Percentiles rank a stretch among this genome's conserved stretches.
Evolutionary conservation across 2,329 filamentous ascomycete genomes (phyloP).

Genomic region (Tolypocladium ophioglossoides): DNA sequence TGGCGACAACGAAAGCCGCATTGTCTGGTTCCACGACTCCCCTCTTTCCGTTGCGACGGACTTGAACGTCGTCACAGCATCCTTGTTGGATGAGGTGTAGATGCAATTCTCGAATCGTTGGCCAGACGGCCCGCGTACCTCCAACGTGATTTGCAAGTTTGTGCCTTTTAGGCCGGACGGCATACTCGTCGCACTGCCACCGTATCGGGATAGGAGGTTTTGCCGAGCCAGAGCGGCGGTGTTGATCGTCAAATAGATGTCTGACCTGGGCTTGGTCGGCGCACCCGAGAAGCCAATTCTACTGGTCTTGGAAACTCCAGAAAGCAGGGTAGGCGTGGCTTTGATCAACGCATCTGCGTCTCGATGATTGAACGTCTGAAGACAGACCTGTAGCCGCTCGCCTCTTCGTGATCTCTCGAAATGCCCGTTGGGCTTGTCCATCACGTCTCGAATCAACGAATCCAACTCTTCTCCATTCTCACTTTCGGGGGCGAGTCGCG

Average conservation of each 20-base stretch:
- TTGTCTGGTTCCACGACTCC: conserved; percentile 77
- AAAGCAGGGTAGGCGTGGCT: conserved; percentile 76
- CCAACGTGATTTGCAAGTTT: conserved; percentile 80
- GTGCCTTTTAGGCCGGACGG: conserved; percentile 50
- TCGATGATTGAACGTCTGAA: conserved; percentile 65
- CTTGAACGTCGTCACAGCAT: conserved; percentile 74
- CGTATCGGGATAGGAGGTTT: conserved; percentile 53
- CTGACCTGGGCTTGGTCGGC: conserved; percentile 76
- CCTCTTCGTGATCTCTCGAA: conserved; percentile 64
- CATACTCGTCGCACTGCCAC: conserved; percentile 65
- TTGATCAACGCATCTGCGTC: conserved; percentile 77
- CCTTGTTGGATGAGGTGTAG: conserved; percentile 71
- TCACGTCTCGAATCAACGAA: conserved; percentile 59
- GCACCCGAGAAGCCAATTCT: conserved; percentile 93
- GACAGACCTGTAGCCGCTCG: conserved; percentile 67
- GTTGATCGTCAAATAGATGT: conserved; percentile 85
- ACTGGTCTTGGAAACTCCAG: conserved; percentile 68
- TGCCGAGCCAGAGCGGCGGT: conserved; percentile 72
- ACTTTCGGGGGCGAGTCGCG: conserved; percentile 42
- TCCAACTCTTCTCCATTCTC: conserved; percentile 59
- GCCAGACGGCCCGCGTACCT: conserved; percentile 70
- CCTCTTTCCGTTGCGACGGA: conserved; percentile 72
- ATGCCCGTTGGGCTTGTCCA: conserved; percentile 60
- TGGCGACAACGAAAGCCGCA: conserved; percentile 69
- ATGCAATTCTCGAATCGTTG: conserved; percentile 84